Evolutionary conservation across 2,329 filamentous ascomycete species (phyloP).

Genomic region (Elsinoe fawcettii): DNA sequence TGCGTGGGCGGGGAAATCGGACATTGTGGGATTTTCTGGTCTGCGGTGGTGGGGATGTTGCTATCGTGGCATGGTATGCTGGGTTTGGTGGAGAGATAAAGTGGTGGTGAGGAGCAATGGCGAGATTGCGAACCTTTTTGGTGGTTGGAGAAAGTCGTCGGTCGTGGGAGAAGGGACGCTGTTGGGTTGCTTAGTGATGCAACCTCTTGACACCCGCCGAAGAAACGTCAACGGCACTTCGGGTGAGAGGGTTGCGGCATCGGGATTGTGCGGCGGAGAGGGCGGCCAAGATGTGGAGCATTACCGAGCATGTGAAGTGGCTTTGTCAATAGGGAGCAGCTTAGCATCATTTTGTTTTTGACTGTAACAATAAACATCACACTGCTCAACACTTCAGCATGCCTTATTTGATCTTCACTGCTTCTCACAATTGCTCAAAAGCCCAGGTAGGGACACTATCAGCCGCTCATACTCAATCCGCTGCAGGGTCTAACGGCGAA

Average conservation of each 20-base stretch:
- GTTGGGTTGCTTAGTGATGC: conserved; percentile 8
- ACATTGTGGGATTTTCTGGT: conserved; percentile 8
- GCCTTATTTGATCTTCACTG: background rate
- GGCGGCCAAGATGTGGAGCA: background rate
- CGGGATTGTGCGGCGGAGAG: background rate
- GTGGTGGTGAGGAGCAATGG: background rate
- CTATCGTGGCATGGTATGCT: conserved; percentile 8
- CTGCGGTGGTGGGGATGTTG: background rate
- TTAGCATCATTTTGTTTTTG: no score
- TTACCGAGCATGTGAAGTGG: conserved; percentile 9
- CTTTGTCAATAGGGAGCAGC: background rate
- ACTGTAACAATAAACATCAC: background rate
- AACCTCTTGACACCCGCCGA: background rate
- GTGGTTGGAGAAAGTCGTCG: background rate
- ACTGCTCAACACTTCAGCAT: no score
- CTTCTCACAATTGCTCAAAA: no score
- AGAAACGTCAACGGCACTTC: conserved; percentile 12
- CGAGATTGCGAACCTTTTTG: background rate
- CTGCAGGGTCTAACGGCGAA: background rate
- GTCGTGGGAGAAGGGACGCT: background rate
- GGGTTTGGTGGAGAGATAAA: background rate
- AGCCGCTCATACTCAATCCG: conserved; percentile 1
- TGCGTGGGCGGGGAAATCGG: conserved; percentile 34
- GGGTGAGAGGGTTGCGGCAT: background rate
- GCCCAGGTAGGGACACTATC: background rate